Evolutionary conservation across 305 asterid genomes (phyloP).

Genomic region (Fraxinus latifolia): DNA sequence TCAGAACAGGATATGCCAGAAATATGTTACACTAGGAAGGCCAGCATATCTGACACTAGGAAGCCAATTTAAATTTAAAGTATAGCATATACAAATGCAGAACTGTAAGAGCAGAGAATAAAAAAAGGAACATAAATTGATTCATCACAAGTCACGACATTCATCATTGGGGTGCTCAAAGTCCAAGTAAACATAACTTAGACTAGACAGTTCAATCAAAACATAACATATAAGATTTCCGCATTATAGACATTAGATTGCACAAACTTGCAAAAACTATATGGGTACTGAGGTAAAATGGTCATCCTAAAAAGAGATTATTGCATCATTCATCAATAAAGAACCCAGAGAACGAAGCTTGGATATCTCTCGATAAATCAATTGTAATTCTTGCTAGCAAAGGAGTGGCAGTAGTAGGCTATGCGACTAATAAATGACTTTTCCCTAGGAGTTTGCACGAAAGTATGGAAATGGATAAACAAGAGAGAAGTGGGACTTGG

Average conservation of each 20-base stretch:
- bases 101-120: not conserved
- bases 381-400: not conserved
- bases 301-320: not conserved
- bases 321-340: not conserved
- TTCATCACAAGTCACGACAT: not conserved
- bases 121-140: not conserved
- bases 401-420: not conserved
- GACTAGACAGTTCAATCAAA: not conserved
- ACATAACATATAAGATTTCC: not conserved
- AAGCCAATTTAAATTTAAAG: slow-evolving; percentile 7
- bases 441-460: not conserved
- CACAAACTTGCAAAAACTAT: not conserved
- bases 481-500: not conserved
- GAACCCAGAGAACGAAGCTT: not conserved
- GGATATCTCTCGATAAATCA: not conserved
- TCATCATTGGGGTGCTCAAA: slow-evolving; percentile 14
- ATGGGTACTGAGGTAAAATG: not conserved
- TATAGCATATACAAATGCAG: not conserved
- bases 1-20: slow-evolving; percentile 9
- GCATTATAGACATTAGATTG: slow-evolving; percentile 10
- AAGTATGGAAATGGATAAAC: not conserved
- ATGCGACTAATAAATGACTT: not conserved
- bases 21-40: not conserved
- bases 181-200: not conserved
- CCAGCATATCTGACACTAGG: not conserved